Evolutionary conservation across 208 protist species (phyloP), one percentile per base, ranked within the genome.

Genomic region (Acanthamoeba rhysodes): DNA sequence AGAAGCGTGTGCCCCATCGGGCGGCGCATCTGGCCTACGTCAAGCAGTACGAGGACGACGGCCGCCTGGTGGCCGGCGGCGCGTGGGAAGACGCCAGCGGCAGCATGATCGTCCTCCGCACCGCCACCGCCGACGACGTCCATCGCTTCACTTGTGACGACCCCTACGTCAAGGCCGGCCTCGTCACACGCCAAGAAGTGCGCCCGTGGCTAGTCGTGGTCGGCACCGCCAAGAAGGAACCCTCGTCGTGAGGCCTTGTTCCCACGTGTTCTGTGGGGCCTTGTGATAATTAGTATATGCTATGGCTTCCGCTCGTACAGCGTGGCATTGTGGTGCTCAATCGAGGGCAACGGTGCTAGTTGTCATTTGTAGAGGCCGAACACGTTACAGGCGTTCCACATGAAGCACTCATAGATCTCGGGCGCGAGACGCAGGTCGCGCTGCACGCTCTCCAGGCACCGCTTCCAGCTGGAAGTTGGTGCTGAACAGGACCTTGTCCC

Each of bases 391-490:
- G 91, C 91, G 41, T 55, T 29, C 91, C 91, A 95, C 91, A 95
- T 95, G 72, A 95, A 95, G 24, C 72, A 53, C 24, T 95, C 72
- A 34, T 72, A 87, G 55, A 72, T n/a, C 22, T 95, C 91, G 7
- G 70, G n/a, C 12, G 14, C 48, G 9, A 82, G 53, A 10, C 41
- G 50, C 34, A 82, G 91, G 34, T 82, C 76, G 12, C 70, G 29
- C 37, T 95, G 55, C n/a, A 95, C 91, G 50, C 91, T 87, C 37
- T 95, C 57, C 48, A 87, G 48, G 22, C 74, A 88, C 2, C 74
- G n/a, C 70, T 95, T 87, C 70, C 70, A 95, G 37, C 91, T 68
- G 91, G 34, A 78, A 95, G 68, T 95, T 95, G 53, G 91, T 95
- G 32, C 91, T 32, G 37, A 95, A 95, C 16, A 95, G 41, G 18